Percentiles rank a stretch among this genome's conserved stretches.
phyloP scores from a whole-genome alignment of 495 filamentous ascomycete species.

The Penicillium egyptiacum region DNA sequence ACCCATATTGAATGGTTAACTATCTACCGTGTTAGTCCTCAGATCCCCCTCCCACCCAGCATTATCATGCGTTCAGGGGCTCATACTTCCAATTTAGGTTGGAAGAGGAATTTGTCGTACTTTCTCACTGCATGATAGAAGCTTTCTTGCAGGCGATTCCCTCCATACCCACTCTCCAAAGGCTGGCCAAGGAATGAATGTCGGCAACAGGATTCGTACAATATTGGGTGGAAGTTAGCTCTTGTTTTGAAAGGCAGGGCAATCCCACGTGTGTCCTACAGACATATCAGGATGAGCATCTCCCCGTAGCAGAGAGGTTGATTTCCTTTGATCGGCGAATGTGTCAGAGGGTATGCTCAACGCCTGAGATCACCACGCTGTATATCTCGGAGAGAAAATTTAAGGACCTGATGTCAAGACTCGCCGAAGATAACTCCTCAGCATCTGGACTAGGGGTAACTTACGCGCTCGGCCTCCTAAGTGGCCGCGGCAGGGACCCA shows the following conservation, averaged over 20 bases:
- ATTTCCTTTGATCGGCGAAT: constrained; percentile 62
- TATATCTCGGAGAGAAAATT: background rate
- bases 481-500: constrained; percentile 17
- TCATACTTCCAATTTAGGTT: constrained; percentile 37
- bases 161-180: constrained; percentile 60
- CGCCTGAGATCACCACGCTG: background rate
- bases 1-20: constrained; percentile 12
- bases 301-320: constrained; percentile 59
- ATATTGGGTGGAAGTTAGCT: constrained; percentile 71
- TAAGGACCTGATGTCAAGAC: background rate
- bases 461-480: background rate
- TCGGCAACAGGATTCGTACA: constrained; percentile 49
- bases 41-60: background rate
- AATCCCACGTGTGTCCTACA: constrained; percentile 48
- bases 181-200: constrained; percentile 74
- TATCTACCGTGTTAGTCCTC: constrained; percentile 12
- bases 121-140: constrained; percentile 56
- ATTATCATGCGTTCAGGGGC: background rate
- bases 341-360: constrained; percentile 3
- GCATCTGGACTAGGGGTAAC: background rate
- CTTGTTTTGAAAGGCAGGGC: constrained; percentile 53
- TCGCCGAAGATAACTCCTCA: background rate
- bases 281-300: constrained; percentile 63
- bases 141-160: constrained; percentile 42
- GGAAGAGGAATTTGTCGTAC: constrained; percentile 61